A percentile compares a stretch with the other conserved stretches of the same genome.
phyloP scores from a whole-genome alignment of 1,139 yeast species.

The Candida labiduridarum region DNA sequence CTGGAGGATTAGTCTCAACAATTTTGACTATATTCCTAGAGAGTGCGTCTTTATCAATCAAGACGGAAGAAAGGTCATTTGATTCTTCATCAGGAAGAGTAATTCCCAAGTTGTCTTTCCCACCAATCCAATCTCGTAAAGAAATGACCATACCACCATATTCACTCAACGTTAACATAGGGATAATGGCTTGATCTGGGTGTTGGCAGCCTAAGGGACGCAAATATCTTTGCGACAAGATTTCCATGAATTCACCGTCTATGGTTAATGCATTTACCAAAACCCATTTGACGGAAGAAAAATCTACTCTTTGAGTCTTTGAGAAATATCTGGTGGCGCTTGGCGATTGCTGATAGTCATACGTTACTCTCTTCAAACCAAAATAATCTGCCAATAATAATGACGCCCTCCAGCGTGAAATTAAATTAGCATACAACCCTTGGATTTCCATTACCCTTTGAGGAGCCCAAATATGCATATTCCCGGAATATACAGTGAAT shows the following conservation, averaged over 20 bases:
- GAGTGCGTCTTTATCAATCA: constrained; percentile 79
- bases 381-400: constrained; percentile 83
- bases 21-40: constrained; percentile 77
- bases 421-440: constrained; percentile 83
- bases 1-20: constrained; percentile 61
- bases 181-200: constrained; percentile 81
- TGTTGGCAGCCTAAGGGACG: constrained; percentile 85
- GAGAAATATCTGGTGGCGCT: constrained; percentile 78
- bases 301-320: constrained; percentile 76
- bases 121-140: constrained; percentile 86
- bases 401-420: constrained; percentile 71
- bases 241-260: constrained; percentile 91
- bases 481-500: constrained; percentile 84
- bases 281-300: constrained; percentile 85
- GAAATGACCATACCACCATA: constrained; percentile 97
- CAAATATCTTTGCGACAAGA: constrained; percentile 88
- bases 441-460: constrained; percentile 74
- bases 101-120: constrained; percentile 61
- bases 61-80: constrained; percentile 60
- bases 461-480: constrained; percentile 79
- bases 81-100: constrained; percentile 37
- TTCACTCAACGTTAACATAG: constrained; percentile 85
- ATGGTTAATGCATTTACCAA: constrained; percentile 88
- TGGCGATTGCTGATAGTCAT: constrained; percentile 91
- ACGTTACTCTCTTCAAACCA: constrained; percentile 89